These are phyloP conservation scores for Apiospora rasikravindrae DNA, from an alignment of 2,329 filamentous ascomycete species.

Conservation along the genomic window DNA sequence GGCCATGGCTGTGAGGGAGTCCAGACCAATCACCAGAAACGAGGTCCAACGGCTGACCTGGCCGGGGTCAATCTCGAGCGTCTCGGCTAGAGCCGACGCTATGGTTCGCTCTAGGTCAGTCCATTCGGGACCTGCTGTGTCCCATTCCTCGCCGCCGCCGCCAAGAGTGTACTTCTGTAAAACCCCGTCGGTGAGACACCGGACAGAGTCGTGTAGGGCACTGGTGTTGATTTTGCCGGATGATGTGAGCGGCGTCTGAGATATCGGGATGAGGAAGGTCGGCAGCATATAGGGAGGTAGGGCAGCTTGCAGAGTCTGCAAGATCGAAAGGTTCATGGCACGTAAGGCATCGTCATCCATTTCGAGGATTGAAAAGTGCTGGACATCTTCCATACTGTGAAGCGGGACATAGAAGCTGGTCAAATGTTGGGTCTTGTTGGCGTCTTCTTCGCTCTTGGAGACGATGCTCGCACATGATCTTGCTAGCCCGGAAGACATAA, in stretches of 20 bases:
- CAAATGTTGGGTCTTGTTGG: slow-evolving; percentile 54
- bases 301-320: slow-evolving; percentile 55
- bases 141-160: slow-evolving; percentile 39
- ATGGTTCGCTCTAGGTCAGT: slow-evolving; percentile 62
- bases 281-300: slow-evolving; percentile 84
- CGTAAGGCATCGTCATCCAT: slow-evolving; percentile 34
- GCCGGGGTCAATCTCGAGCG: slow-evolving; percentile 49
- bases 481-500: slow-evolving; percentile 59
- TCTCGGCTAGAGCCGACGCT: slow-evolving; percentile 56
- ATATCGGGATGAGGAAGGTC: slow-evolving; percentile 72
- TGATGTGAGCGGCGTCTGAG: slow-evolving; percentile 70
- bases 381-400: slow-evolving; percentile 12
- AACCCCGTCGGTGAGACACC: slow-evolving; percentile 47
- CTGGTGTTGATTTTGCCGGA: slow-evolving; percentile 76
- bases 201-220: slow-evolving; percentile 55
- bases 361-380: slow-evolving; percentile 44
- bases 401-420: slow-evolving; percentile 71
- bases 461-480: slow-evolving; percentile 70
- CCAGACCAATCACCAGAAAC: slow-evolving; percentile 78
- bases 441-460: slow-evolving; percentile 44
- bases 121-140: slow-evolving; percentile 44
- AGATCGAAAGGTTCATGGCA: slow-evolving; percentile 52
- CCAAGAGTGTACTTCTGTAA: slow-evolving; percentile 45
- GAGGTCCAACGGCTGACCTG: slow-evolving; percentile 69
- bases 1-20: slow-evolving; percentile 81